Evolutionary conservation across 169 alveolate species (phyloP).

Genomic region (Plasmodium yoelii): DNA sequence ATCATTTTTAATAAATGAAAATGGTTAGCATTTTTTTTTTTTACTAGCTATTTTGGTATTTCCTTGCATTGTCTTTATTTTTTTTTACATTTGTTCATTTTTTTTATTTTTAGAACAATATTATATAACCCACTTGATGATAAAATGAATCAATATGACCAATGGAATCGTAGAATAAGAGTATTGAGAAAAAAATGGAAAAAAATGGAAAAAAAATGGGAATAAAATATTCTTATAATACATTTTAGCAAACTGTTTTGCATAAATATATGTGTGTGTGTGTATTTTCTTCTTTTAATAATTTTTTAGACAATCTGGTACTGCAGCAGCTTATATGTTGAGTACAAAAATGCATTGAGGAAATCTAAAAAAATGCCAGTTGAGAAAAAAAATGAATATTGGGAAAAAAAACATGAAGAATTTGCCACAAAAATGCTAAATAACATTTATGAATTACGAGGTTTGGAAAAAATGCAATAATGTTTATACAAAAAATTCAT

Average conservation of each 20-base stretch:
- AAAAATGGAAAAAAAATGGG: too few relatives aligned
- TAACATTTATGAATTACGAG: constrained; percentile 89
- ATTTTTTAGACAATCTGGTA: constrained; percentile 86
- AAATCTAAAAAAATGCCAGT: constrained; percentile 85
- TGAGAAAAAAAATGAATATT: constrained; percentile 86
- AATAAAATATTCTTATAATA: constrained; percentile 10
- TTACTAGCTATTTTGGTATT: background rate
- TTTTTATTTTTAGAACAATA: background rate
- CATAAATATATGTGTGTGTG: constrained; percentile 47
- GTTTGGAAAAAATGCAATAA: constrained; percentile 23
- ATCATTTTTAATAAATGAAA: too few relatives aligned
- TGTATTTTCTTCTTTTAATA: constrained; percentile 21
- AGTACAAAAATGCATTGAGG: constrained; percentile 87
- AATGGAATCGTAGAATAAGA: constrained; percentile 69
- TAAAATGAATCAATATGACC: constrained; percentile 71
- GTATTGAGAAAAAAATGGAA: constrained; percentile 14
- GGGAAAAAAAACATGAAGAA: constrained; percentile 91
- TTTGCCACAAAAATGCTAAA: constrained; percentile 90
- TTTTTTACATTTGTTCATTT: constrained; percentile 1
- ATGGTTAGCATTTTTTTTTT: background rate
- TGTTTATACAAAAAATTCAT: background rate
- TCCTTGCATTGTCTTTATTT: background rate
- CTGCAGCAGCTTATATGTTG: constrained; percentile 88
- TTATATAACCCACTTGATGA: background rate
- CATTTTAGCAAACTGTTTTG: background rate